Base-by-base conservation (phyloP, 2,329 filamentous ascomycete species). In the Aspergillus ochraceus region DNA sequence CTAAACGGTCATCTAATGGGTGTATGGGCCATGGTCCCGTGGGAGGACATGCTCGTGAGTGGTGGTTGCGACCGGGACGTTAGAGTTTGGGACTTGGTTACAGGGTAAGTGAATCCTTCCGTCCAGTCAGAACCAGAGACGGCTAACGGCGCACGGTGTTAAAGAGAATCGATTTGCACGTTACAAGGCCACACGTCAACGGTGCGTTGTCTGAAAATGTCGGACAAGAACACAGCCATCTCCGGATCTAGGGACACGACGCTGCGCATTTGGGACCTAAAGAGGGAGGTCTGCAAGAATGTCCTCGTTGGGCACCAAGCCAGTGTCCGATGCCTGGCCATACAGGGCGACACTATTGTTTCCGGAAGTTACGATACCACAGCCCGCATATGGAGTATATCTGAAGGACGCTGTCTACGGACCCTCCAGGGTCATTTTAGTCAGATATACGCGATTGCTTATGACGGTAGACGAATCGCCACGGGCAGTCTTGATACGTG, bases 11-110 rank as follows among this genome's bases (percentile, higher is more conserved):
- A 99, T 79, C 91, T 98, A 49, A 99, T 99, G 95, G 95, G 95
- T 46, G 95, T 99, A 20, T 99, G 95, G 95, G 95, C 95, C 52
- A 98, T 99, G 94, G 92, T 99, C 24, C 95, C 95, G 6, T 97
- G 93, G 91, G 94, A 91, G 60, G 94, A 99, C 74, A 90, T 91
- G 55, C 83, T 99, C 62, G 95, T 99, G 61, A 97, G 92, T 69
- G 95, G 95, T 69, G 95, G 95, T 6, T 99, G 95, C 74, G 95
- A 99, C 79, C 87, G 95, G 61, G 95, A 99, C 73, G 95, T 99
- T 29, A 86, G 95, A 59, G 95, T 99, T 6, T 99, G 95, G 95
- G 91, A 99, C 71, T 88, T 99, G 81, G 88, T 88, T 54, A 96
- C 91, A 62, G 95, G 93, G 91, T 96, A 85, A 70, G 17, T 65